Percentiles rank a stretch among this genome's conserved stretches.
Conservation (phyloP, 495 filamentous ascomycete genomes). For the Rostrohypoxylon terebratum region DNA sequence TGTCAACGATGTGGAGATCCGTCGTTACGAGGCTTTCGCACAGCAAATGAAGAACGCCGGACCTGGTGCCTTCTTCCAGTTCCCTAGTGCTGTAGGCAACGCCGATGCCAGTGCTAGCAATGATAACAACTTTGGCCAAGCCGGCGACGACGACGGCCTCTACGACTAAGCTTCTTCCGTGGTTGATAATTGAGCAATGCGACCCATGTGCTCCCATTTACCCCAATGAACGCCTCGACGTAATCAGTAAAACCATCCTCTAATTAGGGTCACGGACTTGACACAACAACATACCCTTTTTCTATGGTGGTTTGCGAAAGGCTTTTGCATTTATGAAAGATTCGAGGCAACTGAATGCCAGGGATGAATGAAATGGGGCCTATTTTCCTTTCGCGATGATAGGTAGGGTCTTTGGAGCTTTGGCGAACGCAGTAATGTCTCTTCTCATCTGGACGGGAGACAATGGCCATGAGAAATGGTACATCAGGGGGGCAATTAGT, state of each 20-base stretch:
- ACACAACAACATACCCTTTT: background rate
- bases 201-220: slow-evolving; percentile 44
- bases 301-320: slow-evolving; percentile 22
- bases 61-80: slow-evolving; percentile 95
- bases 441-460: slow-evolving; percentile 13
- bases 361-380: slow-evolving; percentile 6
- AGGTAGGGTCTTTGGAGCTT: slow-evolving; percentile 23
- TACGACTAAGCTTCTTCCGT: slow-evolving; percentile 64
- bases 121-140: slow-evolving; percentile 72
- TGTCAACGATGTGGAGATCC: slow-evolving; percentile 95
- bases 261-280: slow-evolving; percentile 7
- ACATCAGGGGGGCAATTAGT: slow-evolving; percentile 28
- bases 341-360: slow-evolving; percentile 11
- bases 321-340: slow-evolving; percentile 40
- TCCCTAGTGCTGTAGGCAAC: slow-evolving; percentile 71
- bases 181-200: background rate
- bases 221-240: slow-evolving; percentile 23
- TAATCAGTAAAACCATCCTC: slow-evolving; percentile 27
- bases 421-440: slow-evolving; percentile 12
- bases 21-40: slow-evolving; percentile 97
- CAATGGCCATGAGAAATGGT: slow-evolving; percentile 19
- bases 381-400: slow-evolving; percentile 35
- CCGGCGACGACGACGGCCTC: slow-evolving; percentile 88
- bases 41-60: slow-evolving; percentile 99
- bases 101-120: slow-evolving; percentile 63